These are phyloP conservation scores for Russula olivacea DNA, from an alignment of 768 basidiomycete genomes.

Conservation along the genomic window DNA sequence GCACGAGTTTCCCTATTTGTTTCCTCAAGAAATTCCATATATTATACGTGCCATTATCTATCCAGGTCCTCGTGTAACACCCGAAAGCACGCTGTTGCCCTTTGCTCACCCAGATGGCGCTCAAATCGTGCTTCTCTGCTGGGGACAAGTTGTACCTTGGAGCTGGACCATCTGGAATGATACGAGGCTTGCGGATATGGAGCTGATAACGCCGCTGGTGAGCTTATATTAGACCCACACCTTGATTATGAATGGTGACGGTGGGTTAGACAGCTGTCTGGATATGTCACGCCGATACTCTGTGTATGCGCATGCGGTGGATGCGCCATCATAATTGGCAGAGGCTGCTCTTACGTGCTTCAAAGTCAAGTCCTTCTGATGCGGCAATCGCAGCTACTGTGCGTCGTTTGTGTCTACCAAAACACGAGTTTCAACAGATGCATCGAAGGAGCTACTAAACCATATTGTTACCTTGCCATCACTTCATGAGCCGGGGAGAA, in stretches of 20 bases:
- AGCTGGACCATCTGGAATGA: constrained; percentile 61
- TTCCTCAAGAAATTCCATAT: constrained; percentile 9
- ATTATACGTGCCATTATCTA: constrained; percentile 16
- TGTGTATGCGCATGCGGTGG: not conserved
- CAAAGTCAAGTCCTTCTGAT: constrained; percentile 10
- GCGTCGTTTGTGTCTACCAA: not conserved
- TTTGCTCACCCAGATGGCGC: constrained; percentile 36
- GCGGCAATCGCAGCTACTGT: constrained; percentile 22
- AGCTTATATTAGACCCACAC: constrained; percentile 21
- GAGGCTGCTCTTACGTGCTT: constrained; percentile 16
- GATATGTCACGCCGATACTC: constrained; percentile 40
- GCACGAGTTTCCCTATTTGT: constrained; percentile 9
- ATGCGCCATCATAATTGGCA: constrained; percentile 23
- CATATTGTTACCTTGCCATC: not conserved
- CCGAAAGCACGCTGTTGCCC: not conserved
- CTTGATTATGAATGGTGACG: not conserved
- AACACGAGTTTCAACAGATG: not conserved
- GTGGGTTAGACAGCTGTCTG: constrained; percentile 45
- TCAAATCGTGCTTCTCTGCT: constrained; percentile 49
- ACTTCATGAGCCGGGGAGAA: not conserved
- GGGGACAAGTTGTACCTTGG: constrained; percentile 56
- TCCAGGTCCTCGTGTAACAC: constrained; percentile 20
- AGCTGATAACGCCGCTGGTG: constrained; percentile 47
- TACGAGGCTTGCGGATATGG: constrained; percentile 42
- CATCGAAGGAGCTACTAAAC: constrained; percentile 8